Percentiles rank a stretch among this genome's conserved stretches.
phyloP scores from a whole-genome alignment of 2,329 filamentous ascomycete species.

The Talaromyces atroroseus region DNA sequence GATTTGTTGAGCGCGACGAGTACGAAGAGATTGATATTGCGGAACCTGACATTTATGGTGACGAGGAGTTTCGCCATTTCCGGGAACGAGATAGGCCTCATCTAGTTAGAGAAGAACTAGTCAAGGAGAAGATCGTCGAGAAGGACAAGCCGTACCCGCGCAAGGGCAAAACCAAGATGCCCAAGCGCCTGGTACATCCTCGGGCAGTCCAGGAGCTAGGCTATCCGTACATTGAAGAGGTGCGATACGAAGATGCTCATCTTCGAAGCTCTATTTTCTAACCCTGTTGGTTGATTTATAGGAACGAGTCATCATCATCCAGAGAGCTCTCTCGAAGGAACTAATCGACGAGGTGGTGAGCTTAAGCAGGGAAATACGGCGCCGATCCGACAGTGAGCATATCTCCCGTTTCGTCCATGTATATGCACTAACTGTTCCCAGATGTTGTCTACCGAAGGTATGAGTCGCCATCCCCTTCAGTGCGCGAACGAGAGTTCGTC shows the following conservation, averaged over 20 bases:
- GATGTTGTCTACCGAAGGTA: conserved; percentile 13
- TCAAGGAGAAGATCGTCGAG: conserved; percentile 30
- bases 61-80: conserved; percentile 65
- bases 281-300: conserved; percentile 31
- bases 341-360: conserved; percentile 88
- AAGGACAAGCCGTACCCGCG: conserved; percentile 59
- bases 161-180: conserved; percentile 86
- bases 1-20: conserved; percentile 52
- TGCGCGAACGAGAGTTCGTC: conserved; percentile 13
- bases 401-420: neutral
- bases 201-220: conserved; percentile 76
- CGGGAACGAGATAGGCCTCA: conserved; percentile 51
- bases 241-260: conserved; percentile 29
- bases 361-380: conserved; percentile 61
- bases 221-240: conserved; percentile 84
- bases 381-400: conserved; percentile 27
- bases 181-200: conserved; percentile 71
- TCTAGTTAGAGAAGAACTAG: conserved; percentile 23
- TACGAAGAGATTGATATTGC: conserved; percentile 63
- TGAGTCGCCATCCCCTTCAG: conserved; percentile 10
- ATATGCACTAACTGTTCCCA: neutral
- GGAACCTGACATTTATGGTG: conserved; percentile 63
- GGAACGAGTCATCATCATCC: conserved; percentile 75
- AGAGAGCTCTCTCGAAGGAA: conserved; percentile 77
- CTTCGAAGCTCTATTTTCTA: neutral